These are phyloP conservation scores for Phytophthora constricta DNA, from an alignment of 352 stramenopile genomes.

Conservation along the genomic window DNA sequence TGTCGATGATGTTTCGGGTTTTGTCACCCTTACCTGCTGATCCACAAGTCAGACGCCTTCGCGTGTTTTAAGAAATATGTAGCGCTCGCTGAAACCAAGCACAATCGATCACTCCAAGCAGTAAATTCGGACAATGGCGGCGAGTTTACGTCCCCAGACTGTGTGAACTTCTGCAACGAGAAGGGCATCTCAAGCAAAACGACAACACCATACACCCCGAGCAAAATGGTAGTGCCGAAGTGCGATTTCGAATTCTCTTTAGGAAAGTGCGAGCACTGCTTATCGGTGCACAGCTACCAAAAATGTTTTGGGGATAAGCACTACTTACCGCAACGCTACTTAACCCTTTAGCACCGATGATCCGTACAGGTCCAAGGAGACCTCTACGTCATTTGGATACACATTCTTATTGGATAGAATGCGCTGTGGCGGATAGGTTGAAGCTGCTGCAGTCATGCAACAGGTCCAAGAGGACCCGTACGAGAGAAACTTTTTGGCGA, in stretches of 20 bases:
- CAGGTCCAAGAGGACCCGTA: too few relatives aligned
- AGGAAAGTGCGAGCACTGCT: slow-evolving; percentile 14
- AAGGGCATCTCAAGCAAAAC: not conserved
- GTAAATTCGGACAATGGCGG: slow-evolving; percentile 15
- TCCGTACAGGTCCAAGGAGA: too few relatives aligned
- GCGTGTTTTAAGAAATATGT: slow-evolving; percentile 12
- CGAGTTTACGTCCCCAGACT: slow-evolving; percentile 4
- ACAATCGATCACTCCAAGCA: not conserved
- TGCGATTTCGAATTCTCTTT: slow-evolving; percentile 18
- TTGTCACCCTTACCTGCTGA: slow-evolving; percentile 2
- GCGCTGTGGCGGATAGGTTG: too few relatives aligned
- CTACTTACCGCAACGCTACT: not conserved
- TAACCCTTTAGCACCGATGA: too few relatives aligned
- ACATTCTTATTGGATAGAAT: too few relatives aligned
- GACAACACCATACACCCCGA: slow-evolving; percentile 15
- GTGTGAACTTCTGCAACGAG: not conserved
- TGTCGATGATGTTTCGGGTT: slow-evolving; percentile 12
- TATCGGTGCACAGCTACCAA: slow-evolving; percentile 8
- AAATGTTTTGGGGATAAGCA: slow-evolving; percentile 20
- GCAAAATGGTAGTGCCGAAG: slow-evolving; percentile 16
- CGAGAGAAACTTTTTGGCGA: too few relatives aligned
- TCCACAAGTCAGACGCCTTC: slow-evolving; percentile 12
- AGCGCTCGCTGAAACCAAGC: not conserved
- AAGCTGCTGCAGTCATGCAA: too few relatives aligned
- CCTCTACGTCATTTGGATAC: too few relatives aligned